Base-by-base conservation (phyloP, 2,329 filamentous ascomycete genomes). In the Shiraia bambusicola region DNA sequence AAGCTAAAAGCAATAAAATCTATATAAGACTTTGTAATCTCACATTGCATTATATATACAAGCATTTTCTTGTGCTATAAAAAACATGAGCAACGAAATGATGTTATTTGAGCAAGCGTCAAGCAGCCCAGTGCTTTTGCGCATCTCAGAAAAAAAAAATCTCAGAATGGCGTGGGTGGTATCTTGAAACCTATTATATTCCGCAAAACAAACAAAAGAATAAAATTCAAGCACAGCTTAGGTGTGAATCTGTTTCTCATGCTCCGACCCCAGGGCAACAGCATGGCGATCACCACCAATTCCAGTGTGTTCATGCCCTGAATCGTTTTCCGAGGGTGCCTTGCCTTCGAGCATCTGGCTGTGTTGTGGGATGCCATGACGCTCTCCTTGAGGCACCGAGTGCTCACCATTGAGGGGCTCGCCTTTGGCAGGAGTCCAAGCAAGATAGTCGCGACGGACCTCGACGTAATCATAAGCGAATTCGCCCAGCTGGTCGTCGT, bases 391-490 rank as follows among this genome's bases (percentile, higher is more conserved):
- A 12, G 87, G 84, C 38, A 85, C 72, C 24, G 77, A 72, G 59
- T 79, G 76, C 47, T 82, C 80, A 49, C 78, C 73, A 43, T 76
- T 69, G 35, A 77, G 75, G 17, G 82, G 84, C 54, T 87, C 82
- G 47, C 74, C 76, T 61, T 84, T 84, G 25, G 85, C 82, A 1
- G 88, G 88, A 22, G 86, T 91, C 88, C 88, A 93, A 45, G 88
- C 88, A 28, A 93, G 81, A 76, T 91, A 93, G 71, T 93, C 88
- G 61, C 88, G 83, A 63, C 88, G 85, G 45, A 92, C 87, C 77
- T 93, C 88, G 53, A 93, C 88, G 68, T 92, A 93, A 69, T 93
- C 88, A 75, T 92, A 92, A 10, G 87, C 88, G 65, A 92, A 93
- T 71, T 93, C 88, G 70, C 88, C 88, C 57, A 92, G 86, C 73